Base-by-base conservation (phyloP, 345 rosid species). In the Eucalyptus cloeziana region DNA sequence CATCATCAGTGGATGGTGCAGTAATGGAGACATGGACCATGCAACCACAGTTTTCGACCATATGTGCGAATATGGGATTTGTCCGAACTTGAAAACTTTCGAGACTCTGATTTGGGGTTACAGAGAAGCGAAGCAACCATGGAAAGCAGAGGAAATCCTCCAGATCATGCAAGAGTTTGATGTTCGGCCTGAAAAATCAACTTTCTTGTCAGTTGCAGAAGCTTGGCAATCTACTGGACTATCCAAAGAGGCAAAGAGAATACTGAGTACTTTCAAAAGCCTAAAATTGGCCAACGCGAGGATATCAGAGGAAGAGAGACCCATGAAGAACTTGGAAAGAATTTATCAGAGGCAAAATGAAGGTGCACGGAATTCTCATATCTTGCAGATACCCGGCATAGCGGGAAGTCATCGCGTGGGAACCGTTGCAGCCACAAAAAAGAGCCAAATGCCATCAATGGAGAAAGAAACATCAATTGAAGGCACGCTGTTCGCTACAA, bases 21-120 rank as follows among this genome's bases (percentile, higher is more conserved):
- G 93, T 50, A 94, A 94, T 0, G 97, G 97, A 33, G 93, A 94
- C 89, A 97, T 97, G 98, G 96, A 95, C 86, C 92, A 88, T 37
- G 99, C 99, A 37, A 90, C 92, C 90, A 93, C 90, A 69, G 89
- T 95, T 49, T 95, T 93, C 43, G 87, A 94, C 91, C 94, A 91
- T 87, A 96, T 97, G 99, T 88, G 94, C 86, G 92, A 94, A 88
- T 88, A 85, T 6, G 94, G 96, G 31, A 69, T 96, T 62, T 92
- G 92, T 62, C 97, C 99, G 10, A 97, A 95, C 91, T 91, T 94
- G 92, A 95, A 96, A 86, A 95, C 99, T 76, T 96, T 93, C 25
- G 97, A 97, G 93, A 96, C 99, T 64, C 91, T 97, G 60, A 95
- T 97, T 87, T 96, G 98, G 98, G 99, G 98, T 58, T 96, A 88